Evolutionary conservation across 2,329 filamentous ascomycete genomes (phyloP).

Genomic region (Chaetomium sp.): DNA sequence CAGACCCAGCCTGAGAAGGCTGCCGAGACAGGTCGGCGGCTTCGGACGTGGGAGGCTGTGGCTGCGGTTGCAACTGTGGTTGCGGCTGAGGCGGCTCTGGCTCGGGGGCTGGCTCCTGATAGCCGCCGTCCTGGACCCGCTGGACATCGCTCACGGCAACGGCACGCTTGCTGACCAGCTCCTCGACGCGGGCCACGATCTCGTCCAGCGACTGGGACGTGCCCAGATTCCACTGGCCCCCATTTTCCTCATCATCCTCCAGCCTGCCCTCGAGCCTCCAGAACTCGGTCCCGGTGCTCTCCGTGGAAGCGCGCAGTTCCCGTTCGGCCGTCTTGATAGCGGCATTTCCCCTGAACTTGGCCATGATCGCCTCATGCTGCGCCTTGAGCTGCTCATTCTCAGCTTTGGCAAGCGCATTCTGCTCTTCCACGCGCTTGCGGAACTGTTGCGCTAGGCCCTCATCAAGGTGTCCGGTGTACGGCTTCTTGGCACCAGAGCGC

Average conservation of each 20-base stretch:
- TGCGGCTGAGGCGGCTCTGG: conserved; percentile 27
- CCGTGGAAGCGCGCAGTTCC: conserved; percentile 60
- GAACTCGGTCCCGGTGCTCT: conserved; percentile 53
- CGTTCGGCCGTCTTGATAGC: conserved; percentile 68
- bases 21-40: conserved; percentile 43
- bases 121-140: conserved; percentile 72
- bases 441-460: conserved; percentile 77
- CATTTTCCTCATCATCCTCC: conserved; percentile 46
- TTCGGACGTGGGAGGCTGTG: neutral
- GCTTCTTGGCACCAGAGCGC: conserved; percentile 45
- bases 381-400: conserved; percentile 82
- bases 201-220: conserved; percentile 58
- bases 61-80: conserved; percentile 23
- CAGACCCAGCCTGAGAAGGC: conserved; percentile 49
- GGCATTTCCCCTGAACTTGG: conserved; percentile 65
- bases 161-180: conserved; percentile 60
- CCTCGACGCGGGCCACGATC: conserved; percentile 69
- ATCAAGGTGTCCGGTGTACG: conserved; percentile 62
- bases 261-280: conserved; percentile 57
- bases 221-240: conserved; percentile 39
- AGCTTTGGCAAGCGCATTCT: conserved; percentile 64
- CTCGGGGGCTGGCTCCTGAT: conserved; percentile 51
- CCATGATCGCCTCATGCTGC: conserved; percentile 68
- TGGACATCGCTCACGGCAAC: conserved; percentile 57
- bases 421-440: conserved; percentile 66